A percentile compares a stretch with the other conserved stretches of the same genome.
These are phyloP conservation scores for Aeminium ludgeri DNA, from an alignment of 495 filamentous ascomycete genomes.

Conservation along the genomic window DNA sequence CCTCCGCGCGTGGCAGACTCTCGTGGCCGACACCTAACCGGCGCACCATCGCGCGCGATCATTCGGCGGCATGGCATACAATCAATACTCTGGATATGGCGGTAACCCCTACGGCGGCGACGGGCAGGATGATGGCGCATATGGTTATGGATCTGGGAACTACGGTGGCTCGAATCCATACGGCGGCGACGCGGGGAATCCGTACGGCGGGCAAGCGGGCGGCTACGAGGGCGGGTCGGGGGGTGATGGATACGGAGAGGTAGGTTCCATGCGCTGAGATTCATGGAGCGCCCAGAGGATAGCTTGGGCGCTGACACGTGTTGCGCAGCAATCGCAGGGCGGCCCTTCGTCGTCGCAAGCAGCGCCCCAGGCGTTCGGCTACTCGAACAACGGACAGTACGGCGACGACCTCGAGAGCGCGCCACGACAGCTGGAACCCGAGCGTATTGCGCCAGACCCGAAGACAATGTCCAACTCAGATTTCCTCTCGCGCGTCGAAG, in stretches of 20 bases:
- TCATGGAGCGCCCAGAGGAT: constrained; percentile 1
- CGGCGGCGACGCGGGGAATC: constrained; percentile 11
- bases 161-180: constrained; percentile 30
- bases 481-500: constrained; percentile 43
- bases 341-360: constrained; percentile 14
- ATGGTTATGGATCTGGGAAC: too few species aligned
- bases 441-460: constrained; percentile 6
- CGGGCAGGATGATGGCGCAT: constrained; percentile 27
- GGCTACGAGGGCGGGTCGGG: too few species aligned
- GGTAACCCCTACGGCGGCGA: constrained; percentile 16
- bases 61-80: constrained; percentile 13
- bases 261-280: constrained; percentile 2
- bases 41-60: constrained; percentile 3
- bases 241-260: constrained; percentile 5
- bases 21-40: too few species aligned
- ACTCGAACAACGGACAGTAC: constrained; percentile 15
- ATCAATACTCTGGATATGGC: constrained; percentile 15
- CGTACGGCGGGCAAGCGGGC: constrained; percentile 14
- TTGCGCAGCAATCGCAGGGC: constrained; percentile 7
- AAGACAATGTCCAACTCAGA: constrained; percentile 29
- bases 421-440: constrained; percentile 1
- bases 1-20: too few species aligned
- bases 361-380: constrained; percentile 19
- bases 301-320: constrained; percentile 6
- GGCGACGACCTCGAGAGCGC: not conserved